phyloP scores from a whole-genome alignment of 345 rosid genomes.

The Lumnitzera racemosa region DNA sequence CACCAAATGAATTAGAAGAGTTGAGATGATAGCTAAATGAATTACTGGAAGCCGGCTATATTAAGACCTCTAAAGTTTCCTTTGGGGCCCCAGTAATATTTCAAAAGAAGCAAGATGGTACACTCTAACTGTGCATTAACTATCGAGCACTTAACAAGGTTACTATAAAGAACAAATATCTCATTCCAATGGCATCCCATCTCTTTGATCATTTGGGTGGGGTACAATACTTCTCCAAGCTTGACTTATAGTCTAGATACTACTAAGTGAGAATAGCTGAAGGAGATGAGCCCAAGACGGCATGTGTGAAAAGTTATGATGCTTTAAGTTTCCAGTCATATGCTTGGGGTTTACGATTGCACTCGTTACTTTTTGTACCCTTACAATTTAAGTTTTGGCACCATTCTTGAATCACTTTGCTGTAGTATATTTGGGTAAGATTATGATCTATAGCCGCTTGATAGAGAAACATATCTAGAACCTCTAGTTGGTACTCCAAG shows the following conservation, averaged over 20 bases:
- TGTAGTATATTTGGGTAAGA: not conserved
- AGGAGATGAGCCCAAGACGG: not conserved
- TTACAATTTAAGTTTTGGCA: not conserved
- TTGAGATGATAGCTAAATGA: not conserved
- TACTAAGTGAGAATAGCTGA: not conserved
- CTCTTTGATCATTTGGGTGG: not conserved
- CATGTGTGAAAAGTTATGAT: not conserved
- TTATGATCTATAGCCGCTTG: too few species aligned
- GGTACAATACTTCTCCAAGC: not conserved
- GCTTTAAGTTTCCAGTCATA: slow-evolving; percentile 3
- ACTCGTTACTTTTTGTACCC: slow-evolving; percentile 1
- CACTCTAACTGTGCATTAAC: not conserved
- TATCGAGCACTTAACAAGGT: not conserved
- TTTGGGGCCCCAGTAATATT: not conserved
- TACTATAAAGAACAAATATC: not conserved
- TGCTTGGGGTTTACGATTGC: not conserved
- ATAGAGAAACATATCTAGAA: too few species aligned
- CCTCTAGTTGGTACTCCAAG: too few species aligned
- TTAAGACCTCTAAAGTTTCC: not conserved
- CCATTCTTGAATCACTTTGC: not conserved
- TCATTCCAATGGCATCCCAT: not conserved
- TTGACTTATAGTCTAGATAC: slow-evolving; percentile 1
- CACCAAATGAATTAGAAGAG: not conserved
- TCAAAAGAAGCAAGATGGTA: not conserved
- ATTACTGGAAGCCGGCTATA: not conserved